Conservation (phyloP, 768 basidiomycete species). For the Tricholoma matsutake region DNA sequence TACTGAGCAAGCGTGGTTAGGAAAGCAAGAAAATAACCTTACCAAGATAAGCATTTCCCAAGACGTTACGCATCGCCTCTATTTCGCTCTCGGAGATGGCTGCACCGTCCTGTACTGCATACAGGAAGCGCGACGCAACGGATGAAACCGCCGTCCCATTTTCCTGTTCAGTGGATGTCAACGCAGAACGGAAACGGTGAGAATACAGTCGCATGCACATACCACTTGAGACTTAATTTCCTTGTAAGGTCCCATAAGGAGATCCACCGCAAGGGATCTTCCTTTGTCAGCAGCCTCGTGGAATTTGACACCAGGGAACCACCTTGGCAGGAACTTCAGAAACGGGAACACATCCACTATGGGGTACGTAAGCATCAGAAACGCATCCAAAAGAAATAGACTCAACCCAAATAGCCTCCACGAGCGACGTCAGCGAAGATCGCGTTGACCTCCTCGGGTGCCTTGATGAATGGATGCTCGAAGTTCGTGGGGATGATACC, state of each 20-base stretch:
- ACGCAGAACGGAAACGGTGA: neutral
- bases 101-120: neutral
- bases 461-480: slow-evolving; percentile 24
- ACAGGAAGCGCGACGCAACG: neutral
- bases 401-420: too few species aligned
- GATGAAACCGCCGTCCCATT: neutral
- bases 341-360: slow-evolving; percentile 23
- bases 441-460: slow-evolving; percentile 19
- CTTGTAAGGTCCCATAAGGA: slow-evolving; percentile 21
- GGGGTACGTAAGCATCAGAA: slow-evolving; percentile 1
- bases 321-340: slow-evolving; percentile 37
- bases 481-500: slow-evolving; percentile 23
- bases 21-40: neutral
- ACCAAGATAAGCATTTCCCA: neutral
- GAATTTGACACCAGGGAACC: slow-evolving; percentile 44
- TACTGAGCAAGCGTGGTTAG: neutral
- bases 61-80: neutral
- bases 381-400: too few species aligned
- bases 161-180: neutral
- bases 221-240: slow-evolving; percentile 14
- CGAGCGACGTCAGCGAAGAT: slow-evolving; percentile 18
- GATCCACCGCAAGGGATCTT: slow-evolving; percentile 13
- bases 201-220: slow-evolving; percentile 17
- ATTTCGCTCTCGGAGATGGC: neutral
- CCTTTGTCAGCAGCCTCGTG: slow-evolving; percentile 32